Evolutionary conservation across 345 rosid genomes (phyloP).

Genomic region (Cochlearia excelsa): DNA sequence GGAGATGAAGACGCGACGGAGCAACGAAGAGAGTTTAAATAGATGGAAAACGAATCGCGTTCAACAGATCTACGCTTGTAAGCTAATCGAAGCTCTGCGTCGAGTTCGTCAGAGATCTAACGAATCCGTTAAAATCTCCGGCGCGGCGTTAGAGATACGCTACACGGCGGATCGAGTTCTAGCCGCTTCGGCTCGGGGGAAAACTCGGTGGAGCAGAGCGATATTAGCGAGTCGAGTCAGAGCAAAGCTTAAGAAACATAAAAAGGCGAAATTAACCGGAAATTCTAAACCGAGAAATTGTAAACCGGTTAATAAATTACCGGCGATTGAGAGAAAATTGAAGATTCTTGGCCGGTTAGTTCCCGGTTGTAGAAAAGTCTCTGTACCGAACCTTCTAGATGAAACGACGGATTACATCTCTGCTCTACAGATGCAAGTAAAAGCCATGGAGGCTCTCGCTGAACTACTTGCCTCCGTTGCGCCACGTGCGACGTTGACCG

Average conservation of each 20-base stretch:
- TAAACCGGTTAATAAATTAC: conserved; percentile 31
- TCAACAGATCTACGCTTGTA: conserved; percentile 64
- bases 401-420: conserved; percentile 85
- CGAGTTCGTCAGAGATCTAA: conserved; percentile 39
- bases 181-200: conserved; percentile 60
- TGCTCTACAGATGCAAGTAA: conserved; percentile 92
- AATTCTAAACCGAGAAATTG: conserved; percentile 33
- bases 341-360: conserved; percentile 58
- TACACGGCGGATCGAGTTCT: conserved; percentile 60
- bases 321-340: conserved; percentile 54
- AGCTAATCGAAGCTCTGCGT: conserved; percentile 63
- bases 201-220: conserved; percentile 73
- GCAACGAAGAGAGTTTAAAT: conserved; percentile 29
- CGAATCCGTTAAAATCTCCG: conserved; percentile 35
- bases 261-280: conserved; percentile 42
- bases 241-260: conserved; percentile 44
- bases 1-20: conserved; percentile 2
- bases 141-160: conserved; percentile 40
- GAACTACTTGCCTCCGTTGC: conserved; percentile 33
- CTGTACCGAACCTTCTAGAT: conserved; percentile 57
- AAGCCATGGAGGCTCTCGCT: conserved; percentile 68
- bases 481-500: conserved; percentile 29
- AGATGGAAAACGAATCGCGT: conserved; percentile 62
- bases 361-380: conserved; percentile 79
- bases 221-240: conserved; percentile 47